Evolutionary conservation across 2,329 filamentous ascomycete species (phyloP).

Genomic region (Venturia asperata): DNA sequence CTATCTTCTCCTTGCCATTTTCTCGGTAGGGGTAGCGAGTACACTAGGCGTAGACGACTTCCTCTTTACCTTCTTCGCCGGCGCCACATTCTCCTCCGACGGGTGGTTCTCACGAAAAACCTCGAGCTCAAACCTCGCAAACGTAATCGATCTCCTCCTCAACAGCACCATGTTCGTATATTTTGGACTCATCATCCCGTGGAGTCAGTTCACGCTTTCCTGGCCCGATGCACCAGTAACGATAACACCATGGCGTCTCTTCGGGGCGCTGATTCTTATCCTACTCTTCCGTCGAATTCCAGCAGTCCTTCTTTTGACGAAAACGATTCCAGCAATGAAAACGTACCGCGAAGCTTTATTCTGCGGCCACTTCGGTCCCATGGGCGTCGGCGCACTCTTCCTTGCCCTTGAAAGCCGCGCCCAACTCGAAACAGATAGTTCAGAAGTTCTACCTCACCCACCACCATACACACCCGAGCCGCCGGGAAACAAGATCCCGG

Average conservation of each 20-base stretch:
- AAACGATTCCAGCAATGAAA: slow-evolving; percentile 42
- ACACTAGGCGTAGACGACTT: slow-evolving; percentile 50
- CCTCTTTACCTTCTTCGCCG: slow-evolving; percentile 50
- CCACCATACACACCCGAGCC: slow-evolving; percentile 28
- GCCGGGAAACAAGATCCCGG: neutral
- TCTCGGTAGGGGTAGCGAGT: slow-evolving; percentile 46
- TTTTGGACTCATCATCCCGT: slow-evolving; percentile 50
- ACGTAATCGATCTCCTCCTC: slow-evolving; percentile 49
- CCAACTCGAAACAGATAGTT: slow-evolving; percentile 44
- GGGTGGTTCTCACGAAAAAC: slow-evolving; percentile 47
- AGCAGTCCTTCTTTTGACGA: slow-evolving; percentile 42
- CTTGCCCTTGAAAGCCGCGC: slow-evolving; percentile 50
- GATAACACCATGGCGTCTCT: slow-evolving; percentile 38
- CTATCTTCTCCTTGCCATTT: slow-evolving; percentile 48
- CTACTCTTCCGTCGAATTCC: slow-evolving; percentile 48
- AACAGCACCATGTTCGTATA: slow-evolving; percentile 52
- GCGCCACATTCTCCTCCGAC: slow-evolving; percentile 48
- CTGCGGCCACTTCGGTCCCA: slow-evolving; percentile 51
- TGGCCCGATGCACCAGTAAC: slow-evolving; percentile 22
- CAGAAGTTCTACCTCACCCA: slow-evolving; percentile 30
- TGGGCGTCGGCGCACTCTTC: slow-evolving; percentile 51
- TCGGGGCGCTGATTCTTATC: slow-evolving; percentile 44
- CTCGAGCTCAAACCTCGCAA: slow-evolving; percentile 40
- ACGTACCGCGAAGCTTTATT: slow-evolving; percentile 49
- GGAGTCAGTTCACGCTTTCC: slow-evolving; percentile 35